A percentile compares a stretch with the other conserved stretches of the same genome.
phyloP scores from a whole-genome alignment of 192 early-diverging fungal species.

The Piromyces sp. region DNA sequence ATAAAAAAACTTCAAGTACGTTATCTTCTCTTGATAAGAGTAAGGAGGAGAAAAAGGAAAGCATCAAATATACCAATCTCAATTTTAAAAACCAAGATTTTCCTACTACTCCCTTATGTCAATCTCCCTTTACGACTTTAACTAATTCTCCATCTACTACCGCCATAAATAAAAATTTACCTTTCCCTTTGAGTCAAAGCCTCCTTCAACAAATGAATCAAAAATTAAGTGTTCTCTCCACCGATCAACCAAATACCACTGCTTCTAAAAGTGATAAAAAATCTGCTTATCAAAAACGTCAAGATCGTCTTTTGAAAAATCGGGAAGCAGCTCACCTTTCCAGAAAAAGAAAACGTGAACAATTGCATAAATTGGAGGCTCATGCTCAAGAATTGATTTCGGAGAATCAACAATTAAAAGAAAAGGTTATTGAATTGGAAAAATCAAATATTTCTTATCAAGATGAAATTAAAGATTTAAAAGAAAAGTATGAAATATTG shows the following conservation, averaged over 20 bases:
- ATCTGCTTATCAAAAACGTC: slow-evolving; percentile 38
- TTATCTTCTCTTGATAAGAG: background rate
- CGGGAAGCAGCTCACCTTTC: slow-evolving; percentile 70
- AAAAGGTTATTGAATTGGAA: slow-evolving; percentile 36
- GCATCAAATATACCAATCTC: background rate
- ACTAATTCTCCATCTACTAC: background rate
- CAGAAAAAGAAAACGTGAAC: slow-evolving; percentile 82
- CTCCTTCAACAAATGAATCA: background rate
- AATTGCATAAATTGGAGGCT: slow-evolving; percentile 52
- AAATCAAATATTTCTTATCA: slow-evolving; percentile 1
- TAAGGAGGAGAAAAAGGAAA: background rate
- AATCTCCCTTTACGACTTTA: too few species aligned
- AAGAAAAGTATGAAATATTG: background rate
- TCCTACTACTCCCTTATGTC: background rate
- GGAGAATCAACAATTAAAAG: slow-evolving; percentile 43
- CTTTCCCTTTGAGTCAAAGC: background rate
- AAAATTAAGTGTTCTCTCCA: background rate
- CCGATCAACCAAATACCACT: background rate
- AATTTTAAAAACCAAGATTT: background rate
- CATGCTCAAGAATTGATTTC: slow-evolving; percentile 21
- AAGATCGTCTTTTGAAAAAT: slow-evolving; percentile 82
- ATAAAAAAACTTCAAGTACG: background rate
- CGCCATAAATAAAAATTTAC: background rate
- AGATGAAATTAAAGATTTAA: background rate
- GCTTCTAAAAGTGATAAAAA: background rate